Percentiles rank a stretch among this genome's conserved stretches.
These are phyloP conservation scores for Entrophospora sp. DNA, from an alignment of 192 early-diverging fungal genomes.

Conservation along the genomic window DNA sequence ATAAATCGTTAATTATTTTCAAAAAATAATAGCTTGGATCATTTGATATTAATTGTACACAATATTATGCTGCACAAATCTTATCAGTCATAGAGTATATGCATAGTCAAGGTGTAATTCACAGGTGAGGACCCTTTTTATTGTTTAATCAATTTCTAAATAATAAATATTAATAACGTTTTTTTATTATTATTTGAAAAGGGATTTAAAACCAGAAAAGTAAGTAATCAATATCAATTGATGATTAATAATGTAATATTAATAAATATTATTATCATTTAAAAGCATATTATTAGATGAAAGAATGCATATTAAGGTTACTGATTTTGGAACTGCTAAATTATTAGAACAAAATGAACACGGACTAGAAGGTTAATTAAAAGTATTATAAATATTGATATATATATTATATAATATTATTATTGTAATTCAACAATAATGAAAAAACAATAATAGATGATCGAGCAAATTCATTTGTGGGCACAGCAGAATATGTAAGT, in stretches of 20 bases:
- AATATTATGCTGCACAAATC: slow-evolving; percentile 78
- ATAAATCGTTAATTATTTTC: background rate
- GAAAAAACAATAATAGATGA: slow-evolving; percentile 31
- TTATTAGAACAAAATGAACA: slow-evolving; percentile 38
- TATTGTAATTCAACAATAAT: background rate
- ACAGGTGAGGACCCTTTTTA: no score
- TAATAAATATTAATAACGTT: no score
- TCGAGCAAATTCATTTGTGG: no score
- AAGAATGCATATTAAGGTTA: no score
- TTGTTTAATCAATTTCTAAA: no score
- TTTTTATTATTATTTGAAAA: slow-evolving; percentile 7
- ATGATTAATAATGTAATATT: slow-evolving; percentile 92
- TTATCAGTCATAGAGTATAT: slow-evolving; percentile 74
- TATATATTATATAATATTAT: background rate
- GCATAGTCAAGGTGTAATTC: no score
- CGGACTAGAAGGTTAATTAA: slow-evolving; percentile 24
- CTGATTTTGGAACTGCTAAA: no score
- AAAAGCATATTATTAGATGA: no score
- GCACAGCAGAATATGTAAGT: slow-evolving; percentile 96
- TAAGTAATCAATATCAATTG: slow-evolving; percentile 21
- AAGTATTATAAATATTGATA: background rate
- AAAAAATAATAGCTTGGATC: slow-evolving; percentile 50
- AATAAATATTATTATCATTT: slow-evolving; percentile 93
- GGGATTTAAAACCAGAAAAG: slow-evolving; percentile 95
- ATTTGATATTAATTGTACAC: slow-evolving; percentile 86